Evolutionary conservation across 2,329 filamentous ascomycete species (phyloP), one percentile per base, ranked within the genome.

Genomic region (Neofusicoccum umdonicola): DNA sequence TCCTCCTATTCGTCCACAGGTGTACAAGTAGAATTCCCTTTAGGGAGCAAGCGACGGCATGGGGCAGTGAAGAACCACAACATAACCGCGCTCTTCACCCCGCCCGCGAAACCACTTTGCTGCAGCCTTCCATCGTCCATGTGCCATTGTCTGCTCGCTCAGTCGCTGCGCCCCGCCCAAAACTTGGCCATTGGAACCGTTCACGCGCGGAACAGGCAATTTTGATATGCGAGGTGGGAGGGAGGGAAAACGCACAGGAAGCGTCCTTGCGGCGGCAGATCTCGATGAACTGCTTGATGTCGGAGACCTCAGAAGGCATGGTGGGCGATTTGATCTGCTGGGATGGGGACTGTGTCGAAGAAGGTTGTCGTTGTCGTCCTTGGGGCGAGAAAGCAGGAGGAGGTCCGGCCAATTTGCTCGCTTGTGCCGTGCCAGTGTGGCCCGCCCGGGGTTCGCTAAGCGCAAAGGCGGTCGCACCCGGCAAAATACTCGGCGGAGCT

Each of bases 211-310:
- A 17, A 2, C 47, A 50, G 42, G 44, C 11, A 15, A 11, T 35
- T 42, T 42, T 47, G 48, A 56, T 11, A 41, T 63, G 48, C 60
- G 60, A 47, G 35, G 39, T n/a, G 39, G 42, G 17, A 41, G 31
- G 19, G 41, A 17, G 31, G 39, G 51, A 62, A 65, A 61, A 93
- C 93, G 79, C 91, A 99, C 95, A 97, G 81, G 91, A 96, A 82
- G 95, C 95, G 89, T 99, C 96, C 88, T 97, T 96, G 83, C 95
- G 91, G 84, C 94, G 91, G 90, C 92, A 97, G 88, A 99, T 97
- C 90, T 98, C 95, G 83, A 99, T 96, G 92, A 99, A 99, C 88
- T 97, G 82, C 81, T 99, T 98, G 88, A 98, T 98, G 82, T 98
- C 95, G 81, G 89, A 91, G 83, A 97, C 90, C 91, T 98, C 93